These are phyloP conservation scores for Mrakia blollopis DNA, from an alignment of 768 basidiomycete genomes.

Conservation along the genomic window DNA sequence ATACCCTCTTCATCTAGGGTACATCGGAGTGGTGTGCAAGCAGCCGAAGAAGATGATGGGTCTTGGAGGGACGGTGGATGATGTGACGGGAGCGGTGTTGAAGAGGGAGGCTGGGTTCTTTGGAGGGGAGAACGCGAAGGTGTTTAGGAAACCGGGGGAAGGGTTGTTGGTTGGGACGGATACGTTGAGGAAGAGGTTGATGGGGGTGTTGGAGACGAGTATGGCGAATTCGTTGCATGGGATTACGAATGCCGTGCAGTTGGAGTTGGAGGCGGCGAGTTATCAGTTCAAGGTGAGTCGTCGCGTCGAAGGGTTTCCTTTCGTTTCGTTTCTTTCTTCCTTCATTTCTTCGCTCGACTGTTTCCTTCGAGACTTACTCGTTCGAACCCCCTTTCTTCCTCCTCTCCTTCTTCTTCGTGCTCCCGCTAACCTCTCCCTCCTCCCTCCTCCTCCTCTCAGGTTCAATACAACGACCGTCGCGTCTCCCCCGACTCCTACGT, in stretches of 20 bases:
- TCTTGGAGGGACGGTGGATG: conserved; percentile 34
- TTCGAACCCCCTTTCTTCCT: not conserved
- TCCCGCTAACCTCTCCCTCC: no score
- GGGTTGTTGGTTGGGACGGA: conserved; percentile 81
- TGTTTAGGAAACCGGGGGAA: conserved; percentile 40
- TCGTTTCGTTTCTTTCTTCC: not conserved
- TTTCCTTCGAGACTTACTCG: no score
- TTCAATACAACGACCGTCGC: conserved; percentile 71
- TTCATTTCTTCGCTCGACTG: no score
- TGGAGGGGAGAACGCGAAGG: conserved; percentile 49
- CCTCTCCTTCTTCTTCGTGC: not conserved
- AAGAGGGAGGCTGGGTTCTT: conserved; percentile 49
- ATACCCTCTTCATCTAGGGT: conserved; percentile 95
- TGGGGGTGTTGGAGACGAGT: conserved; percentile 95
- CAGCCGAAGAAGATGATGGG: conserved; percentile 44
- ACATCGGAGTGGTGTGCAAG: conserved; percentile 93
- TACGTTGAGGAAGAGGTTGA: conserved; percentile 79
- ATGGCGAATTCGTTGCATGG: conserved; percentile 95
- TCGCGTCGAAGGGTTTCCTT: not conserved
- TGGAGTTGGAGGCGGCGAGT: conserved; percentile 91
- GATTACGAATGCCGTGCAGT: conserved; percentile 93
- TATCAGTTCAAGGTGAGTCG: conserved; percentile 97
- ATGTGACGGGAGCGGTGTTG: conserved; percentile 51
- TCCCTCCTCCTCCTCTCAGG: conserved; percentile 31
- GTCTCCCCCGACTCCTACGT: conserved; percentile 95